These are phyloP conservation scores for Kuraishia piskuri DNA, from an alignment of 805 yeast species.

Conservation along the genomic window DNA sequence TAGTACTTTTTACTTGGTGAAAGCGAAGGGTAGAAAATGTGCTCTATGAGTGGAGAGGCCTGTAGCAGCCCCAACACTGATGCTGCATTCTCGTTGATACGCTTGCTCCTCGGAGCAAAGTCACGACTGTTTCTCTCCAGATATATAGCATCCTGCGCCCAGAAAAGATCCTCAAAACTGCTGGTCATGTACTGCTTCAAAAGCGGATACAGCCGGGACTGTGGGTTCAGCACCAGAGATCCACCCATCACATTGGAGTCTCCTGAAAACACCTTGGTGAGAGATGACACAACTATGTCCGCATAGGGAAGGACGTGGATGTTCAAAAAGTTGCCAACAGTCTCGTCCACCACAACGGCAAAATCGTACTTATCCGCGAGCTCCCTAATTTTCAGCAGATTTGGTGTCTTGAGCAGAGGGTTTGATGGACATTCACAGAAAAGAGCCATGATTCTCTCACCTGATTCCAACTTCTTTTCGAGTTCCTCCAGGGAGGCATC, in stretches of 20 bases:
- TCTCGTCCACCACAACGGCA: slow-evolving; percentile 85
- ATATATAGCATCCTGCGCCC: slow-evolving; percentile 93
- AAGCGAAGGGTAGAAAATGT: slow-evolving; percentile 65
- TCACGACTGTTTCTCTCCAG: slow-evolving; percentile 92
- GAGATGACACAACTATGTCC: slow-evolving; percentile 81
- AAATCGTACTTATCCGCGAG: slow-evolving; percentile 67
- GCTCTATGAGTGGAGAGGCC: slow-evolving; percentile 43
- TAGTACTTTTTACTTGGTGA: slow-evolving; percentile 51
- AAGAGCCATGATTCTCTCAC: slow-evolving; percentile 63
- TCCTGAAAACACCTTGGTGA: slow-evolving; percentile 90
- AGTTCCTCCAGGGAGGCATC: slow-evolving; percentile 57
- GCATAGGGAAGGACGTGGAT: slow-evolving; percentile 72
- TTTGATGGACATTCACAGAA: slow-evolving; percentile 94
- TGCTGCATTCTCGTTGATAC: slow-evolving; percentile 48
- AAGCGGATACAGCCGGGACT: slow-evolving; percentile 36
- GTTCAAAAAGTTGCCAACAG: slow-evolving; percentile 86
- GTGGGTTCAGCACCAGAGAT: slow-evolving; percentile 68
- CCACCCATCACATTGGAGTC: slow-evolving; percentile 97
- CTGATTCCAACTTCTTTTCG: slow-evolving; percentile 50
- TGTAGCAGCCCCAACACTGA: slow-evolving; percentile 45
- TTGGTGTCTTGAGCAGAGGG: slow-evolving; percentile 84
- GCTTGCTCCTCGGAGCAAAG: slow-evolving; percentile 53
- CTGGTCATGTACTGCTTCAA: slow-evolving; percentile 43
- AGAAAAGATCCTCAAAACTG: slow-evolving; percentile 64
- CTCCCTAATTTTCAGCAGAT: slow-evolving; percentile 53